Evolutionary conservation across 2,329 filamentous ascomycete species (phyloP).

Genomic region (Zymoseptoria brevis): DNA sequence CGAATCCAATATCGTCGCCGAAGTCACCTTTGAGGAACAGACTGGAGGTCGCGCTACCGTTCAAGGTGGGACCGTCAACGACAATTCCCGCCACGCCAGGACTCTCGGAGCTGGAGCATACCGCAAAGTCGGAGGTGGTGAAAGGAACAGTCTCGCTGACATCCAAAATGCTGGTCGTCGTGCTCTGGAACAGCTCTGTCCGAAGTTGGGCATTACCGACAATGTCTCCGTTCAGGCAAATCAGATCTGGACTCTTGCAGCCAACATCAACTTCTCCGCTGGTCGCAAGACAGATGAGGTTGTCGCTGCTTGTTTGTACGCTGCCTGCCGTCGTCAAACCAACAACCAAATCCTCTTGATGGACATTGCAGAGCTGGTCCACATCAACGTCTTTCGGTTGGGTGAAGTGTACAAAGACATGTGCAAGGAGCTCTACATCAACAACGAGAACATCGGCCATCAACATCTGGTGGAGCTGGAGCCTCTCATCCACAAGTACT

Average conservation of each 20-base stretch:
- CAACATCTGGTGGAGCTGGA: conserved; percentile 69
- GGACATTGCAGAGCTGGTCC: conserved; percentile 72
- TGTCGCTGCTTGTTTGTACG: conserved; percentile 83
- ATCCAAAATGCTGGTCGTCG: conserved; percentile 40
- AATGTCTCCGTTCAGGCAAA: conserved; percentile 33
- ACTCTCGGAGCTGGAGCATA: conserved; percentile 43
- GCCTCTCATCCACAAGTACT: conserved; percentile 84
- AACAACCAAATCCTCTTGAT: conserved; percentile 88
- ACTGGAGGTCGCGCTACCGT: conserved; percentile 79
- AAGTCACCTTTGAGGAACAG: conserved; percentile 85
- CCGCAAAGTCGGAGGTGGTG: conserved; percentile 37
- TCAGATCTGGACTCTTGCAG: conserved; percentile 38
- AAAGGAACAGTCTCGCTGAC: conserved; percentile 50
- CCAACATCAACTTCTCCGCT: conserved; percentile 63
- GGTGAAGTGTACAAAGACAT: conserved; percentile 57
- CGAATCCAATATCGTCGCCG: conserved; percentile 82
- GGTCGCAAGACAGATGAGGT: conserved; percentile 80
- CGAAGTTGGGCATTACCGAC: conserved; percentile 32
- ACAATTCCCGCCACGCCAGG: conserved; percentile 74
- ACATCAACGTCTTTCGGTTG: neutral
- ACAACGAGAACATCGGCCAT: conserved; percentile 36
- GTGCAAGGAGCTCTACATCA: conserved; percentile 57
- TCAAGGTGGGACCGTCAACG: conserved; percentile 79
- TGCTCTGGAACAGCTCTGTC: conserved; percentile 33
- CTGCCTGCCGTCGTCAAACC: conserved; percentile 70